Conservation (phyloP, 2,329 filamentous ascomycete species). For the Hypoxylon sp. region DNA sequence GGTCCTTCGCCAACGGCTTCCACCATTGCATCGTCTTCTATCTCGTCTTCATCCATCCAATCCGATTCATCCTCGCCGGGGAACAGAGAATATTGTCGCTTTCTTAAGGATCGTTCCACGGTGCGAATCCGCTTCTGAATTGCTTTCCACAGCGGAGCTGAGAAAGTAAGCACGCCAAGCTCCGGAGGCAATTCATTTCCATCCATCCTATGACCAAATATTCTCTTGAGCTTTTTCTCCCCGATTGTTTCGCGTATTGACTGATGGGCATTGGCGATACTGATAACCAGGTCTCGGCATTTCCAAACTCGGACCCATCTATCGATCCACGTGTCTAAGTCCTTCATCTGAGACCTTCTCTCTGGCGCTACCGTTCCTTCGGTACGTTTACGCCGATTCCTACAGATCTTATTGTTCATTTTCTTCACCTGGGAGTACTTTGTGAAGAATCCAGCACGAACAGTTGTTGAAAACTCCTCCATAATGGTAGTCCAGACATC, state of each 20-base stretch:
- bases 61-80: conserved; percentile 27
- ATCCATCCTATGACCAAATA: conserved; percentile 34
- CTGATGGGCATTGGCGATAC: conserved; percentile 24
- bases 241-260: conserved; percentile 32
- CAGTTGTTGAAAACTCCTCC: conserved; percentile 33
- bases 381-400: conserved; percentile 32
- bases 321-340: conserved; percentile 37
- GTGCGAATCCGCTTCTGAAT: conserved; percentile 28
- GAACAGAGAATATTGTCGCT: conserved; percentile 9
- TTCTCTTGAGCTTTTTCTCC: conserved; percentile 33
- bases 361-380: conserved; percentile 18
- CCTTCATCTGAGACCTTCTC: conserved; percentile 17
- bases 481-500: conserved; percentile 33
- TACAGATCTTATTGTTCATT: conserved; percentile 25
- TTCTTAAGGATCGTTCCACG: conserved; percentile 19
- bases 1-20: background rate
- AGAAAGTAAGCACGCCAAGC: conserved; percentile 30
- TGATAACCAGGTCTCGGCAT: conserved; percentile 25
- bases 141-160: conserved; percentile 33
- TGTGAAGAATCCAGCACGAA: conserved; percentile 33
- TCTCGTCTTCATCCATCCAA: conserved; percentile 25
- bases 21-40: conserved; percentile 2
- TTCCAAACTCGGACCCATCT: conserved; percentile 39
- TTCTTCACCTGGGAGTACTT: conserved; percentile 33
- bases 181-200: conserved; percentile 30